A percentile compares a stretch with the other conserved stretches of the same genome.
phyloP scores from a whole-genome alignment of 176 grass and related monocot species.

The Oropetium thomaeum region DNA sequence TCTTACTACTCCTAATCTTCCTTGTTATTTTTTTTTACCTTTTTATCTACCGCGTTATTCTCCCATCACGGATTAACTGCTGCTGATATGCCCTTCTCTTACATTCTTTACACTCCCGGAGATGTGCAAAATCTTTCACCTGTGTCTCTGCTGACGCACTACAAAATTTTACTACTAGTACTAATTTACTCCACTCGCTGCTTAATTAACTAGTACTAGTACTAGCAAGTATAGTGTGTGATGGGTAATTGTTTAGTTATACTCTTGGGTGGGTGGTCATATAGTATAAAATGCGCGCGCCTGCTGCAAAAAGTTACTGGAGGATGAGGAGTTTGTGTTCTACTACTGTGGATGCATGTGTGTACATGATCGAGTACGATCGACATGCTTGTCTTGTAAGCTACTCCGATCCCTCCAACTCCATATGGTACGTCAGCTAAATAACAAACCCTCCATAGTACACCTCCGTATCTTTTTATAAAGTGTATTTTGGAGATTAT shows the following conservation, averaged over 20 bases:
- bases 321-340: neutral
- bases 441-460: neutral
- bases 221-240: too few species aligned
- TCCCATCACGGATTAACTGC: conserved; percentile 17
- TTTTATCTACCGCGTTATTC: conserved; percentile 6
- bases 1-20: neutral
- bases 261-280: neutral
- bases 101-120: conserved; percentile 7
- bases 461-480: neutral
- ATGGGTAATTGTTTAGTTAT: too few species aligned
- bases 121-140: neutral
- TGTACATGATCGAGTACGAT: neutral
- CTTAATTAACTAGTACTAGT: too few species aligned
- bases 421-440: too few species aligned
- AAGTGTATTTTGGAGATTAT: neutral
- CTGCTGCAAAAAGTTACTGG: neutral
- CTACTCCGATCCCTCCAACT: too few species aligned
- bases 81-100: neutral
- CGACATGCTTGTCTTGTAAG: neutral
- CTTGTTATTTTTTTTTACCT: neutral
- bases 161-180: neutral
- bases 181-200: neutral
- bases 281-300: neutral
- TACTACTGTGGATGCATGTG: neutral
- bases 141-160: neutral